phyloP scores from a whole-genome alignment of 139 green algal genomes.

The Pseudopediastrum boryanum region DNA sequence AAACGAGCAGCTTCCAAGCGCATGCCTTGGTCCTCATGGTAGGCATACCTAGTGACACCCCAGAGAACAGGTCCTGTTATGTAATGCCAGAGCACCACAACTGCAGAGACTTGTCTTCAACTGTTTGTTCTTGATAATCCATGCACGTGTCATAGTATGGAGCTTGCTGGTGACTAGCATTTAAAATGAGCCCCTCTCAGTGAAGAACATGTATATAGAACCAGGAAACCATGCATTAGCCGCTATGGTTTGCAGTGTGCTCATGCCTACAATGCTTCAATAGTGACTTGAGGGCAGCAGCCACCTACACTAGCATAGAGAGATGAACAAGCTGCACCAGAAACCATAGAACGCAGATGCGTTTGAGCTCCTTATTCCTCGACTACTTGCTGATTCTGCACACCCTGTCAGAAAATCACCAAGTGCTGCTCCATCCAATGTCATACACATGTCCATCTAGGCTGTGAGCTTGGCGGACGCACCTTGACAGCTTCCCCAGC shows the following conservation, averaged over 20 bases:
- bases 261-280: no score
- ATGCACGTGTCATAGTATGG: no score
- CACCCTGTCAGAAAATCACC: background rate
- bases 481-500: slow-evolving; percentile 65
- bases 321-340: background rate
- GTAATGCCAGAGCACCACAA: slow-evolving; percentile 10
- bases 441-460: background rate
- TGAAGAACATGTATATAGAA: background rate
- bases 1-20: slow-evolving; percentile 51
- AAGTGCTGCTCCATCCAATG: background rate
- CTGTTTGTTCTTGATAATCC: background rate
- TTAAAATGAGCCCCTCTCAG: background rate
- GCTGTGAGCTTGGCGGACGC: background rate
- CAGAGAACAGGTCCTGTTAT: no score
- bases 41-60: slow-evolving; percentile 19
- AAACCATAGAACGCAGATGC: background rate
- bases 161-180: background rate
- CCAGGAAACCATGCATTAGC: background rate
- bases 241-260: no score
- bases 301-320: background rate
- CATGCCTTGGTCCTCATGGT: slow-evolving; percentile 38
- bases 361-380: background rate
- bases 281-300: background rate
- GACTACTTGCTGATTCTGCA: background rate
- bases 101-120: background rate